Conservation (phyloP, 2,329 filamentous ascomycete species). For the Neonectria magnoliae region DNA sequence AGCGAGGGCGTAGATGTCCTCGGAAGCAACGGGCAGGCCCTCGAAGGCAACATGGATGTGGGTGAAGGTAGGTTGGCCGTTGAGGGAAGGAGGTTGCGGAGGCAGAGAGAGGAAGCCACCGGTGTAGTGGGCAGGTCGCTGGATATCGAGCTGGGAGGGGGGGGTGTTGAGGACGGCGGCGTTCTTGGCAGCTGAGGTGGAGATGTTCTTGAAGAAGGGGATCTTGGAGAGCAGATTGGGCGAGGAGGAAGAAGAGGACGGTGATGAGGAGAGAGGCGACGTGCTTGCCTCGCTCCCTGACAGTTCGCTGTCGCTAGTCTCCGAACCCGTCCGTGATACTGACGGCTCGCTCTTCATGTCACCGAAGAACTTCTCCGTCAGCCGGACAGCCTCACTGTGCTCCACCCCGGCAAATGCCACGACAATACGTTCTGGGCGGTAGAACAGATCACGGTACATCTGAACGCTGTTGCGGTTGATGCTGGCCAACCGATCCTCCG, state of each 20-base stretch:
- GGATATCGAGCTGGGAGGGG: constrained; percentile 65
- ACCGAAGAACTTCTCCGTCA: constrained; percentile 89
- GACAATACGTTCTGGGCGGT: constrained; percentile 89
- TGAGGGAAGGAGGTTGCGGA: constrained; percentile 80
- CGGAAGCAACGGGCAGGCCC: constrained; percentile 86
- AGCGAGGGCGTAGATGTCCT: constrained; percentile 95
- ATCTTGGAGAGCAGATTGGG: constrained; percentile 82
- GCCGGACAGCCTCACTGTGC: constrained; percentile 79
- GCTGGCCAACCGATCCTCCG: constrained; percentile 78
- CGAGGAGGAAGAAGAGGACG: constrained; percentile 51
- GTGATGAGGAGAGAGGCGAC: constrained; percentile 46
- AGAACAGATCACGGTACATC: constrained; percentile 85
- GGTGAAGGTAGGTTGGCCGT: constrained; percentile 77
- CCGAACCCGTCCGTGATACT: constrained; percentile 66
- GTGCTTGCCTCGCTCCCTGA: constrained; percentile 49
- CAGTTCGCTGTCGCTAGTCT: constrained; percentile 59
- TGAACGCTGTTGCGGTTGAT: constrained; percentile 81
- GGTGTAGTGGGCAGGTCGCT: constrained; percentile 81
- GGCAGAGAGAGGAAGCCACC: constrained; percentile 92
- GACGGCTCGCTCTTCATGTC: constrained; percentile 76
- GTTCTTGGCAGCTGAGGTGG: constrained; percentile 74
- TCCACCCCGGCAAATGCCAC: constrained; percentile 94
- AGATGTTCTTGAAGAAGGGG: constrained; percentile 90
- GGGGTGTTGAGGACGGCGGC: constrained; percentile 63
- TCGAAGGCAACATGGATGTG: constrained; percentile 98